Evolutionary conservation across 1,139 yeast species (phyloP), one percentile per base, ranked within the genome.

Genomic region (Eremothecium gossypii): DNA sequence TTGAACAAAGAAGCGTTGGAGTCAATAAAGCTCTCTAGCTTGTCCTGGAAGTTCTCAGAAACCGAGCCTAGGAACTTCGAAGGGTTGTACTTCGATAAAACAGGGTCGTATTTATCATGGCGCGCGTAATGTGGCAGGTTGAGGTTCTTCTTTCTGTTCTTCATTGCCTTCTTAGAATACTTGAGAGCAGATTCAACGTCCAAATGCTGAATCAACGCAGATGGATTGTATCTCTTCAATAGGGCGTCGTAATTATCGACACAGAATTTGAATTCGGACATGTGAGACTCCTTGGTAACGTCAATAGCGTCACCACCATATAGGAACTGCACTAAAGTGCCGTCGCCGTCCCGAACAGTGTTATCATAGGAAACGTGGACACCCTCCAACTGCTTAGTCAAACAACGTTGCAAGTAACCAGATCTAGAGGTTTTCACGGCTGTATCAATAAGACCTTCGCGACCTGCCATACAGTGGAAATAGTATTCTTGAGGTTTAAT

Each of bases 381-480:
- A 70, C 98, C 98, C 67, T 93, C 99, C 53, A 93, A 74, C 68
- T 91, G 98, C 67, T 93, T 93, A 49, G 96, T 91, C 68, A 93
- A 76, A 77, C 98, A 93, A 71, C 99, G 83, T 70, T 93, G 99
- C 65, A 93, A 76, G 69, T 93, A 93, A 63, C 99, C 99, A 43
- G 98, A 89, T 70, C 96, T 83, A 23, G 97, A 86, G 8, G 99
- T 93, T 69, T 93, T 93, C 52, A 93, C 98, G 43, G 99, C 98
- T 45, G 99, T 93, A 74, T 93, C 99, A 69, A 93, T 93, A 62
- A 93, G 77, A 69, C 99, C 99, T 74, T 93, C 99, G 73, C 99
- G 83, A 66, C 99, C 99, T 45, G 99, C 99, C 99, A 93, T 93
- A 74, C 98, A 91, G 71, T 93, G 99, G 91, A 93, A 93, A 62